A percentile compares a stretch with the other conserved stretches of the same genome.
phyloP scores from a whole-genome alignment of 2,329 filamentous ascomycete genomes.

The Diaporthe sp. region DNA sequence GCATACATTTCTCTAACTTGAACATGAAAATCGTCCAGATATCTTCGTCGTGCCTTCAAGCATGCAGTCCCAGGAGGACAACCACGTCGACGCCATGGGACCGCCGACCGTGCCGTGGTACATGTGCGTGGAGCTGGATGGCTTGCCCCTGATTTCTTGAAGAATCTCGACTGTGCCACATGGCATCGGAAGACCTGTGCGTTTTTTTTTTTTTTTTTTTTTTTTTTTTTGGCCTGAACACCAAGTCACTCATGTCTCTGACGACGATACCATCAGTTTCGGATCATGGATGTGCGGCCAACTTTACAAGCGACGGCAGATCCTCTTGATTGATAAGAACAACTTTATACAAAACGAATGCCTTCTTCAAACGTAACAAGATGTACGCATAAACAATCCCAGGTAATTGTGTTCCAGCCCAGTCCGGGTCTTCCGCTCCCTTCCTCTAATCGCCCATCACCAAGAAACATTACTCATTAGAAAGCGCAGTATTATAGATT shows the following conservation, averaged over 20 bases:
- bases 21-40: not conserved
- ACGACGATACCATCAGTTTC: not conserved
- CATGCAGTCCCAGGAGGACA: not conserved
- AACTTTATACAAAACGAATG: constrained; percentile 14
- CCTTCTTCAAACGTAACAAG: constrained; percentile 6
- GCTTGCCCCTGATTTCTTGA: not conserved
- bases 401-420: not conserved
- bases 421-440: not conserved
- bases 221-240: not conserved
- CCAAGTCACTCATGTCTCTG: not conserved
- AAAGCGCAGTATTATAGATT: not conserved
- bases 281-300: not conserved
- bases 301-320: not conserved
- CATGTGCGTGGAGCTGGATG: not conserved
- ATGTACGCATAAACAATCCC: constrained; percentile 16
- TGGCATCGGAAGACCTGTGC: not conserved
- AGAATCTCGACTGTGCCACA: not conserved
- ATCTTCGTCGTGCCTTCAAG: not conserved
- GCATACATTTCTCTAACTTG: not conserved
- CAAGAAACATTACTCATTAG: constrained; percentile 20
- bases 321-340: constrained; percentile 12
- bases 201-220: too few species aligned
- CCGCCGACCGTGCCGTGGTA: not conserved
- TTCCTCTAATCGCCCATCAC: not conserved
- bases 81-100: too few species aligned